Conservation (phyloP, 1,284 basidiomycete genomes). For the Caloboletus inedulis region DNA sequence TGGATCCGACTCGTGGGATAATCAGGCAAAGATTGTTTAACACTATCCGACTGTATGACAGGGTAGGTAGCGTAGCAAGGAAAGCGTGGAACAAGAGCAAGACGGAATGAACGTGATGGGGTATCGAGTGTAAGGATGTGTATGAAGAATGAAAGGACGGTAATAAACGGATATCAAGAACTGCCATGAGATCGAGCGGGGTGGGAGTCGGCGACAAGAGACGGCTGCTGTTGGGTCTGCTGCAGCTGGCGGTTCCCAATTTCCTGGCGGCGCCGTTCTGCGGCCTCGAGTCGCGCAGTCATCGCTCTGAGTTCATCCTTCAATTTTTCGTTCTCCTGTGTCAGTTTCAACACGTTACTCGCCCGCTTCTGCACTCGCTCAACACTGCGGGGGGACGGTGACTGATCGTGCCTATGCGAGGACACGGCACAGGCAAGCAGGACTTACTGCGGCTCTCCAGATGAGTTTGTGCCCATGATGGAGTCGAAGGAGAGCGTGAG, state of each 20-base stretch:
- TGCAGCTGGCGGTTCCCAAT: constrained; percentile 40
- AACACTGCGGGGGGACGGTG: constrained; percentile 38
- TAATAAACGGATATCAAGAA: constrained; percentile 30
- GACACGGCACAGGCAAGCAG: constrained; percentile 15
- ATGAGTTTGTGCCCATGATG: constrained; percentile 33
- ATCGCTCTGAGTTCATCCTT: constrained; percentile 71
- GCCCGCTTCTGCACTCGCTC: constrained; percentile 70
- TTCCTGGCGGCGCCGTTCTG: constrained; percentile 61
- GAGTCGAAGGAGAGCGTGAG: constrained; percentile 50
- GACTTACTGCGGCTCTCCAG: constrained; percentile 36
- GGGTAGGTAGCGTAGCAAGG: constrained; percentile 3
- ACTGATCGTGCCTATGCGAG: constrained; percentile 22
- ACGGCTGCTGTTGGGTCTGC: constrained; percentile 30
- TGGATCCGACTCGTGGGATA: constrained; percentile 10
- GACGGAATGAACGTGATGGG: constrained; percentile 26
- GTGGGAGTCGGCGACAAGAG: constrained; percentile 16
- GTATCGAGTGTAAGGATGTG: constrained; percentile 21
- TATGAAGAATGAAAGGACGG: constrained; percentile 26
- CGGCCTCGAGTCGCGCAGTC: constrained; percentile 69
- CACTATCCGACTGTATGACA: constrained; percentile 10
- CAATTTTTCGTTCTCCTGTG: constrained; percentile 74
- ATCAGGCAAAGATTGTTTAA: background rate
- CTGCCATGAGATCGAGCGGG: constrained; percentile 18
- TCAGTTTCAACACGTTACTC: constrained; percentile 69
- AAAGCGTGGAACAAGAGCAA: constrained; percentile 12